These are phyloP conservation scores for Sporisorium iseilematis-ciliati DNA, from an alignment of 1,284 basidiomycete species.

Conservation along the genomic window DNA sequence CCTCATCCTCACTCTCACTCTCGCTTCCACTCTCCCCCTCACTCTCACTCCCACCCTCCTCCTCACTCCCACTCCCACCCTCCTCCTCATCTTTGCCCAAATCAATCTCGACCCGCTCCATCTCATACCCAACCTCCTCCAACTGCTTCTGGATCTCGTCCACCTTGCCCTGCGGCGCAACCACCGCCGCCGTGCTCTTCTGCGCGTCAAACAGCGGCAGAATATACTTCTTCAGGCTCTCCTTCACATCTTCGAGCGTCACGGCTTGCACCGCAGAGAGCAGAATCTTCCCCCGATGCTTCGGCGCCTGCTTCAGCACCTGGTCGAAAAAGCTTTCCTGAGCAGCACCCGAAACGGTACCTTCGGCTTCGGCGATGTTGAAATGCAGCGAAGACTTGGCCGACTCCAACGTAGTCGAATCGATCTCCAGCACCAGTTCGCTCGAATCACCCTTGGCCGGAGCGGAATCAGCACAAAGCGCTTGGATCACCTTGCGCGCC, in stretches of 20 bases:
- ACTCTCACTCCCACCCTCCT: constrained; percentile 12
- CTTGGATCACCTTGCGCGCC: constrained; percentile 73
- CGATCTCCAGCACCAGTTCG: constrained; percentile 73
- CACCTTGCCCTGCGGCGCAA: constrained; percentile 83
- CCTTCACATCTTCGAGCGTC: constrained; percentile 81
- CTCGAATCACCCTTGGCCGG: constrained; percentile 43
- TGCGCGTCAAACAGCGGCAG: constrained; percentile 85
- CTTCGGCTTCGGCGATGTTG: constrained; percentile 81
- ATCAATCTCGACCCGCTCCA: constrained; percentile 80
- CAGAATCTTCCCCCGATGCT: constrained; percentile 57
- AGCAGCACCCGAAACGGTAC: constrained; percentile 86
- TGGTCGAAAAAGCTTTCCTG: constrained; percentile 60
- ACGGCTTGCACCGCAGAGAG: constrained; percentile 74
- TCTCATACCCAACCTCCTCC: constrained; percentile 79
- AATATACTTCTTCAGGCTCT: constrained; percentile 80
- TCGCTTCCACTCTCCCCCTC: constrained; percentile 34
- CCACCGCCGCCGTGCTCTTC: constrained; percentile 83
- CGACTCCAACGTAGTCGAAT: constrained; percentile 86
- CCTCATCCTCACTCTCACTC: constrained; percentile 32
- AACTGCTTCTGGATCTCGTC: constrained; percentile 80
- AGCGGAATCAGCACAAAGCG: constrained; percentile 63
- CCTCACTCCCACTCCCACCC: constrained; percentile 17
- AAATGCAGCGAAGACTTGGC: constrained; percentile 93
- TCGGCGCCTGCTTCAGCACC: constrained; percentile 55
- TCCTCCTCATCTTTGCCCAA: constrained; percentile 71